Evolutionary conservation across 2,329 filamentous ascomycete species (phyloP), one percentile per base, ranked within the genome.

Genomic region (Sphaerulina musiva): DNA sequence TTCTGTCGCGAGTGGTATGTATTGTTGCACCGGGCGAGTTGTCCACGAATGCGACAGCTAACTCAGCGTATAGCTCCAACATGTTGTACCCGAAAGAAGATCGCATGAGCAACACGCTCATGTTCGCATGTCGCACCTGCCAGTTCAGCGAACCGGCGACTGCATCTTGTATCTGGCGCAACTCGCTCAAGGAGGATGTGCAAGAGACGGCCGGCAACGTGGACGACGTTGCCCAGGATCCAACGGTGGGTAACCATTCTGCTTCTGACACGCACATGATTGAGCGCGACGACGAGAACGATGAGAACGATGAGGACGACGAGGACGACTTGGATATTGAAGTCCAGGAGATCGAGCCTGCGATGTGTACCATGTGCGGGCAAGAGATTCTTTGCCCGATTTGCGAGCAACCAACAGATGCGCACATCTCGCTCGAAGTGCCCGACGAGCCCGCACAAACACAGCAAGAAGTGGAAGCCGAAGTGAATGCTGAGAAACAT

Each of bases 61-160:
- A 46, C 53, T 49, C 41, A 59, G 55, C 42, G 26, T 29, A 38
- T 64, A 87, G 85, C 77, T 95, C 91, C 66, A 98, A 98, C 79
- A 87, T 98, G 81, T 80, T 98, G 52, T 97, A 97, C 69, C 93
- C 93, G 48, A 93, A 95, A 74, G 95, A 98, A 78, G 90, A 98
- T 73, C 84, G 86, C 59, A 79, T 85, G 58, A 84, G 83, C 58
- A 88, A 88, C 76, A 85, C 84, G 66, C 84, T 98, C 64, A 86
- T 95, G 77, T 98, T 95, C 74, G 90, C 89, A 60, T 98, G 93
- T 78, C 88, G 92, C 65, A 96, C 91, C 54, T 98, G 93, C 76
- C 85, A 90, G 69, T 95, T 89, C 75, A 88, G 86, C 66, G 90
- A 95, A 70, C 83, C 86, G 60, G 91, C 92, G 32, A 83, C 83